Conservation (phyloP, 257 asterid species). For the Apocynum venetum region DNA sequence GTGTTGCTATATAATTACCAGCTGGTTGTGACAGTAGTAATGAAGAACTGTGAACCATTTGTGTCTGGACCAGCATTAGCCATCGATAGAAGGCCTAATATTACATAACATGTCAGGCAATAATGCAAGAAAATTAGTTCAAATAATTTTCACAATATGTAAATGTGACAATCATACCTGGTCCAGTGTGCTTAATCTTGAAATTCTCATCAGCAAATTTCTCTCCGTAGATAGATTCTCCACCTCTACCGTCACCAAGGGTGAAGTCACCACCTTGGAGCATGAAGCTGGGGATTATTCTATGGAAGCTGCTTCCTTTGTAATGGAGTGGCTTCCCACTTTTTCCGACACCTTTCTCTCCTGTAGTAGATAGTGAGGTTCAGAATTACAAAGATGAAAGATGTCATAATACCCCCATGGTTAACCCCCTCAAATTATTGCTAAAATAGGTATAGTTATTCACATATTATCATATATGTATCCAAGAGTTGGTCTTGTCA, state of each 20-base stretch:
- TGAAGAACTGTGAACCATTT: constrained; percentile 96
- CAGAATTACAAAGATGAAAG: not conserved
- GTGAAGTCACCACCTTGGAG: constrained; percentile 99
- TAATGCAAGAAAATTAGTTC: not conserved
- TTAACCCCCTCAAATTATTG: not conserved
- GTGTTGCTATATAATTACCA: constrained; percentile 39
- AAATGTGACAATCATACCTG: constrained; percentile 46
- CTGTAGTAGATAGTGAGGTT: constrained; percentile 28
- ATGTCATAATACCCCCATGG: not conserved
- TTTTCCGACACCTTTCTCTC: constrained; percentile 89
- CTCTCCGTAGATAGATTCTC: constrained; percentile 87
- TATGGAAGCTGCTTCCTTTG: constrained; percentile 87
- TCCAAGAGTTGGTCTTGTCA: not conserved
- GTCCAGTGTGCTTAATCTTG: constrained; percentile 92
- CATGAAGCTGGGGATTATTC: constrained; percentile 98
- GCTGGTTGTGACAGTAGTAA: constrained; percentile 98
- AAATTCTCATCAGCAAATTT: constrained; percentile 92
- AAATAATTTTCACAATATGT: not conserved
- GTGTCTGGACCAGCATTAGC: constrained; percentile 90
- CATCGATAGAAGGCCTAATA: constrained; percentile 75
- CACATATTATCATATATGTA: not conserved
- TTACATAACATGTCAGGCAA: not conserved
- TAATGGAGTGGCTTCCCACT: constrained; percentile 84
- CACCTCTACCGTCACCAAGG: constrained; percentile 96
- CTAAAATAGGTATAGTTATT: not conserved